phyloP scores from a whole-genome alignment of 2,329 filamentous ascomycete genomes.

The Fusarium anguioides region DNA sequence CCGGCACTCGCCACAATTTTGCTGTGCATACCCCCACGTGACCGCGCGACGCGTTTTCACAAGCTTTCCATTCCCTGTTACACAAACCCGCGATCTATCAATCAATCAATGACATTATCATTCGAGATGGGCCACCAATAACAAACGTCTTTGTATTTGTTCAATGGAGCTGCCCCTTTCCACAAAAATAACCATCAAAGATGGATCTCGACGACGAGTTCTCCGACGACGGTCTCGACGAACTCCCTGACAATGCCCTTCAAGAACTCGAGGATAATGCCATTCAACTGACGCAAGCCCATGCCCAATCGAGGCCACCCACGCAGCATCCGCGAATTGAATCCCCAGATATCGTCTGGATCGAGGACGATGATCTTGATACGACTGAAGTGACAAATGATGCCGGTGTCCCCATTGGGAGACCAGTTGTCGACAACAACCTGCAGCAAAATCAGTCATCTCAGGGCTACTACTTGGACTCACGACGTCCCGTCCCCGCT shows the following conservation, averaged over 20 bases:
- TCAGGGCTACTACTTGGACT: conserved; percentile 32
- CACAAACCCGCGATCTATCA: conserved; percentile 20
- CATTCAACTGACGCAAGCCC: conserved; percentile 67
- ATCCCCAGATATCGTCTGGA: conserved; percentile 56
- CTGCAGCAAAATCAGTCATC: conserved; percentile 49
- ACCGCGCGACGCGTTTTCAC: conserved; percentile 45
- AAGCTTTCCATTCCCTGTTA: conserved; percentile 3
- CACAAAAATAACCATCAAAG: conserved; percentile 25
- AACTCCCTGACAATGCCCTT: conserved; percentile 66
- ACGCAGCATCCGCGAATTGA: conserved; percentile 40
- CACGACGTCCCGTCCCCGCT: conserved; percentile 47
- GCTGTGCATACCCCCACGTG: conserved; percentile 39
- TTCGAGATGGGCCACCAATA: conserved; percentile 8
- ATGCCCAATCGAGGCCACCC: conserved; percentile 39
- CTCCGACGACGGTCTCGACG: conserved; percentile 72
- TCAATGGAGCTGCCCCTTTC: conserved; percentile 39
- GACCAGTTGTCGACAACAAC: conserved; percentile 52
- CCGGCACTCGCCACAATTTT: background rate
- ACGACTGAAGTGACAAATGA: conserved; percentile 67
- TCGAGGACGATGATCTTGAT: conserved; percentile 69
- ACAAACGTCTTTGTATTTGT: conserved; percentile 1
- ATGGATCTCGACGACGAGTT: conserved; percentile 68
- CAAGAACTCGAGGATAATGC: conserved; percentile 73
- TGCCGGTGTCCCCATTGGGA: conserved; percentile 54
- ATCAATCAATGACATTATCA: background rate